phyloP scores from a whole-genome alignment of 108 stramenopile species.

The Nitzschia sp. region DNA sequence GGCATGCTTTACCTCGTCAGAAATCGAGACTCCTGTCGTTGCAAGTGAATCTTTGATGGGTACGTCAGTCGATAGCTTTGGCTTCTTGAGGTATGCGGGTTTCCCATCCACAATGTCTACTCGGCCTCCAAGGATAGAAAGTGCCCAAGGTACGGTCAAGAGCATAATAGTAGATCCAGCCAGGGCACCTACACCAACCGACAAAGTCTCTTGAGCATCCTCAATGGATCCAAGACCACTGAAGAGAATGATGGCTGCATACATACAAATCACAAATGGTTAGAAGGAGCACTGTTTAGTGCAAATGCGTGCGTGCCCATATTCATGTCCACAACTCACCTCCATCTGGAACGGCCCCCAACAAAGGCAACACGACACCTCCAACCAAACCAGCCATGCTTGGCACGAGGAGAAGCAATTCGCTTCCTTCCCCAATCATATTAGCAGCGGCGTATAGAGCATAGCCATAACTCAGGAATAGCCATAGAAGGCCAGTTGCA shows the following conservation, averaged over 20 bases:
- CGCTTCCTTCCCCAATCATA: constrained; percentile 94
- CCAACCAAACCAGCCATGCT: constrained; percentile 92
- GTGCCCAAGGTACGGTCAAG: constrained; percentile 90
- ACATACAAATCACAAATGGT: too few species aligned
- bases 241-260: constrained; percentile 90
- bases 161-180: constrained; percentile 98
- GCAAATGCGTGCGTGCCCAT: too few species aligned
- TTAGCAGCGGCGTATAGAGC: constrained; percentile 86
- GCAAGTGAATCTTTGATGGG: constrained; percentile 19
- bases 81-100: constrained; percentile 53
- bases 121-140: constrained; percentile 84
- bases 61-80: constrained; percentile 44
- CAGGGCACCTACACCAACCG: constrained; percentile 94
- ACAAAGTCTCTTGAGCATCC: constrained; percentile 79
- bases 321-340: constrained; percentile 17
- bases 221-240: constrained; percentile 86
- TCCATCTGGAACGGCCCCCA: constrained; percentile 97
- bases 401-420: constrained; percentile 92
- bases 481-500: constrained; percentile 73
- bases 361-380: constrained; percentile 91
- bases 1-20: constrained; percentile 56
- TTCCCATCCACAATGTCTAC: constrained; percentile 71
- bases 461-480: constrained; percentile 90
- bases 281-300: too few species aligned
- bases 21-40: constrained; percentile 65